phyloP scores from a whole-genome alignment of 2,329 filamentous ascomycete species.

The Talaromyces sp. region DNA sequence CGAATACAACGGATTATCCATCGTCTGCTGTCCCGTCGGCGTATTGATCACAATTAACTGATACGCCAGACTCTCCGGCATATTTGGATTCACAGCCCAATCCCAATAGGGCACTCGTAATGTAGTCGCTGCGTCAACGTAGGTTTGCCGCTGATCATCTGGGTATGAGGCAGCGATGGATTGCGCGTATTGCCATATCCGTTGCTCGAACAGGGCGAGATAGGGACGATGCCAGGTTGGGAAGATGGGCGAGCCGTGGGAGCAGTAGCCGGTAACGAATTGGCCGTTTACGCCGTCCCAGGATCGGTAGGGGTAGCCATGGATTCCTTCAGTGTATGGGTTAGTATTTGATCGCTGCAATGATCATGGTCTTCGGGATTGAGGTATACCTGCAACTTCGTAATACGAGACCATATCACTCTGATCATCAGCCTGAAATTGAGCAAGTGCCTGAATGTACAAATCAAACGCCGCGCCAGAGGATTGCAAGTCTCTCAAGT shows the following conservation, averaged over 20 bases:
- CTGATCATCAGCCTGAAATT: conserved; percentile 68
- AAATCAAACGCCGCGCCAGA: conserved; percentile 67
- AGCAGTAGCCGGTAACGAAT: conserved; percentile 69
- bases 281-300: conserved; percentile 56
- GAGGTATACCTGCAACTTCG: conserved; percentile 64
- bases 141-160: conserved; percentile 48
- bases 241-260: conserved; percentile 73
- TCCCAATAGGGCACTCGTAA: conserved; percentile 53
- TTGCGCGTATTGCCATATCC: conserved; percentile 41
- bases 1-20: conserved; percentile 49
- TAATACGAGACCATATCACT: conserved; percentile 70
- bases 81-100: conserved; percentile 41
- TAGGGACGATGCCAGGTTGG: conserved; percentile 83
- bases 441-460: conserved; percentile 71
- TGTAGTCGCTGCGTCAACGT: conserved; percentile 44
- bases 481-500: conserved; percentile 65
- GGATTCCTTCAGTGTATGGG: conserved; percentile 60
- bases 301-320: conserved; percentile 66
- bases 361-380: too few species aligned
- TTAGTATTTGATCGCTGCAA: neutral
- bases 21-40: conserved; percentile 38
- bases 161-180: conserved; percentile 44
- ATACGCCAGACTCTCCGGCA: conserved; percentile 40
- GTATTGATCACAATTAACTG: conserved; percentile 46
- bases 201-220: conserved; percentile 59